A percentile compares a stretch with the other conserved stretches of the same genome.
phyloP scores from a whole-genome alignment of 805 yeast species.

The Wickerhamiella musiphila region DNA sequence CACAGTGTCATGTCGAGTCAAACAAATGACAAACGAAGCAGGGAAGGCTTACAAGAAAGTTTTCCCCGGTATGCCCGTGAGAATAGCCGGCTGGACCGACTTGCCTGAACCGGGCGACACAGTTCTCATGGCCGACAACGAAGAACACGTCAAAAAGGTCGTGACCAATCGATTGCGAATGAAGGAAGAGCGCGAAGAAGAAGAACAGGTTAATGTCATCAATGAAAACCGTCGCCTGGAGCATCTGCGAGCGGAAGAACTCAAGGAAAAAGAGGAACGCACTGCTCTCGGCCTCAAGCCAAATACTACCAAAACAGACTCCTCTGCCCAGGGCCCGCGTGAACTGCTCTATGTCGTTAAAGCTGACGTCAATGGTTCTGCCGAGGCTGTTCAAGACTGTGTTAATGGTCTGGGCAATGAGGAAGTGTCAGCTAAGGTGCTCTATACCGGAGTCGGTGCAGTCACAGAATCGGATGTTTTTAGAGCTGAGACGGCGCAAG shows the following conservation, averaged over 20 bases:
- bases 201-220: constrained; percentile 47
- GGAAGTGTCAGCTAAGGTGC: constrained; percentile 53
- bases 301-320: constrained; percentile 28
- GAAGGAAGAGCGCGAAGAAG: constrained; percentile 35
- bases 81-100: constrained; percentile 86
- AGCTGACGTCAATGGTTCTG: constrained; percentile 89
- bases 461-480: constrained; percentile 51
- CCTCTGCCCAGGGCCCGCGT: constrained; percentile 18
- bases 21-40: constrained; percentile 55
- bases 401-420: constrained; percentile 72
- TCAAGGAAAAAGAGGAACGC: constrained; percentile 37
- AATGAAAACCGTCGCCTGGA: constrained; percentile 40
- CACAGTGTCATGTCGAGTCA: constrained; percentile 67
- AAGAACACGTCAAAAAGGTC: constrained; percentile 59
- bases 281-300: constrained; percentile 43
- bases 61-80: constrained; percentile 79
- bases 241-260: constrained; percentile 26
- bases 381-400: constrained; percentile 80
- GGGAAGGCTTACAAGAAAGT: constrained; percentile 50
- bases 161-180: constrained; percentile 44
- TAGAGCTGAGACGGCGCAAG: constrained; percentile 51
- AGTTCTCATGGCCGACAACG: constrained; percentile 58
- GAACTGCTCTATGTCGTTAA: constrained; percentile 52
- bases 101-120: constrained; percentile 84
- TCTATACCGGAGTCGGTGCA: constrained; percentile 63